These are phyloP conservation scores for Lipomyces spencermartinsiae DNA, from an alignment of 805 yeast species.

Conservation along the genomic window DNA sequence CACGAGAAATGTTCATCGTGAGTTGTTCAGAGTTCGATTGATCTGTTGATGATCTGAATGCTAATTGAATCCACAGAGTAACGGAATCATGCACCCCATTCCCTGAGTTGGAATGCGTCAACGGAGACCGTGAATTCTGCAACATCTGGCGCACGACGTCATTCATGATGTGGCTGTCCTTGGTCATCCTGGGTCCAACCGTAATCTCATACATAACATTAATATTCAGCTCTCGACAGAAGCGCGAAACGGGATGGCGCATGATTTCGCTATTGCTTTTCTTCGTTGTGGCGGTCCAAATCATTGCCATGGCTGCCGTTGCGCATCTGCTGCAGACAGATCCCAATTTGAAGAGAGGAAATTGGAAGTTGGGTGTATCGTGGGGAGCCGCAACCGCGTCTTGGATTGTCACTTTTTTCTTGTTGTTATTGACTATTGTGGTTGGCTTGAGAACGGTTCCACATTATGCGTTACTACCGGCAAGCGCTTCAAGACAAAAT, in stretches of 20 bases:
- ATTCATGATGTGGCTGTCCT: slow-evolving; percentile 34
- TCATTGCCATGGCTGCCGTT: slow-evolving; percentile 25
- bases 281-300: slow-evolving; percentile 23
- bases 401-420: slow-evolving; percentile 14
- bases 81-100: slow-evolving; percentile 27
- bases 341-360: slow-evolving; percentile 13
- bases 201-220: slow-evolving; percentile 28
- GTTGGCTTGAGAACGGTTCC: slow-evolving; percentile 28
- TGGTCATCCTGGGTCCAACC: slow-evolving; percentile 28
- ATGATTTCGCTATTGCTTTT: slow-evolving; percentile 22
- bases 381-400: slow-evolving; percentile 27
- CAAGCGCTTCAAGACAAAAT: not conserved
- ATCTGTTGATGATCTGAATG: not conserved
- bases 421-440: slow-evolving; percentile 21
- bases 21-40: not conserved
- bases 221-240: slow-evolving; percentile 20
- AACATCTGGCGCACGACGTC: slow-evolving; percentile 33
- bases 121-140: slow-evolving; percentile 34
- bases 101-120: slow-evolving; percentile 24
- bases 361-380: slow-evolving; percentile 28
- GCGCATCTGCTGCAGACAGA: slow-evolving; percentile 22
- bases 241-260: slow-evolving; percentile 32
- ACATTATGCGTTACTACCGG: slow-evolving; percentile 18
- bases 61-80: slow-evolving; percentile 10
- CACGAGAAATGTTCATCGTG: slow-evolving; percentile 34